Evolutionary conservation across 371 early-diverging fungal species (phyloP), one percentile per base, ranked within the genome.

Genomic region (Actinomortierella ambigua): DNA sequence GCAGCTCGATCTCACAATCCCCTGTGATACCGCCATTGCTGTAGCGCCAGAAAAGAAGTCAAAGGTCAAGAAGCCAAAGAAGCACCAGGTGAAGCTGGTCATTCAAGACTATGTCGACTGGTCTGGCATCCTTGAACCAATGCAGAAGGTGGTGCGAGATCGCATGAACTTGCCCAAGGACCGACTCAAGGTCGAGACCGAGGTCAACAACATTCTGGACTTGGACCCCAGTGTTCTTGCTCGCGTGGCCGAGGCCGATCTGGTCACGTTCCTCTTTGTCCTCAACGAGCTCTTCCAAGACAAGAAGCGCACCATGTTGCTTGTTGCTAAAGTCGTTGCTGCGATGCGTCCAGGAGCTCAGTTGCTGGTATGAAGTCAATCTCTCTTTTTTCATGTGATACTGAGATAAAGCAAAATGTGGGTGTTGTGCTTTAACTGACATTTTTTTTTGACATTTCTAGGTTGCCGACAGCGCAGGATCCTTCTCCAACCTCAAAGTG

Each of bases 381-480:
- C n/a, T n/a, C n/a, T n/a, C n/a, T n/a, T n/a, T n/a, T n/a, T n/a
- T n/a, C n/a, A n/a, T n/a, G n/a, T n/a, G n/a, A n/a, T n/a, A n/a
- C n/a, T n/a, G n/a, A n/a, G n/a, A n/a, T n/a, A n/a, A n/a, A n/a
- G n/a, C n/a, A n/a, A n/a, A n/a, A n/a, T n/a, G n/a, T n/a, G n/a
- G n/a, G n/a, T 53, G 18, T 11, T 53, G 13, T 24, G 7, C 6
- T 14, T 34, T 34, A 11, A 11, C 11, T 0, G 2, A 27, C 14
- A 1, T 27, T 27, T 24, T 13, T 39, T 23, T 24, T 49, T 13
- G 23, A 18, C 9, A 13, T 20, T 13, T 0, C 23, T 65, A 88
- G 88, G 83, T 96, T 9, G 93, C 92, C 5, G 97, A 96, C 69
- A 94, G 95, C 2, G 97, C 97, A 2, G 95, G 95, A n/a, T 93